phyloP scores from a whole-genome alignment of 768 basidiomycete species.

The Daedalea quercina region DNA sequence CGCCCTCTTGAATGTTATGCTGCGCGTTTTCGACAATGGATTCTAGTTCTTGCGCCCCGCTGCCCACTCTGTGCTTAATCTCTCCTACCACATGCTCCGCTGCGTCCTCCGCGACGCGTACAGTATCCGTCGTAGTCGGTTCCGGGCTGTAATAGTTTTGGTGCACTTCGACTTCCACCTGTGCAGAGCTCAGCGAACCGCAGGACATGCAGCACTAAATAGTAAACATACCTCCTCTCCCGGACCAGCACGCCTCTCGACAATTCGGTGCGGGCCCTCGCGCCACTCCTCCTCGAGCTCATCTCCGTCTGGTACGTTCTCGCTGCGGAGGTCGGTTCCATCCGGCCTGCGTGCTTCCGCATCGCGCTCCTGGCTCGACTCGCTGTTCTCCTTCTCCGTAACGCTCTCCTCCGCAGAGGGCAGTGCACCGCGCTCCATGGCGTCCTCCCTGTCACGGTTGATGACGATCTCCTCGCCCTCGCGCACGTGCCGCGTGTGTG shows the following conservation, averaged over 20 bases:
- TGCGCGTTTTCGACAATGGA: conserved; percentile 12
- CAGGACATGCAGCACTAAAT: not conserved
- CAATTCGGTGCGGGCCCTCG: conserved; percentile 60
- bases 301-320: conserved; percentile 39
- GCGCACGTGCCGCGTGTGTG: conserved; percentile 62
- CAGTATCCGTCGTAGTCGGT: conserved; percentile 22
- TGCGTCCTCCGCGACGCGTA: conserved; percentile 18
- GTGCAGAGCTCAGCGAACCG: not conserved
- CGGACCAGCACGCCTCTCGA: conserved; percentile 52
- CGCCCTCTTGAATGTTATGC: conserved; percentile 13
- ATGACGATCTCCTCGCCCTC: conserved; percentile 77
- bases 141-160: conserved; percentile 23
- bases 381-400: not conserved
- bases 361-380: conserved; percentile 2
- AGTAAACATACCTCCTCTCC: conserved; percentile 56
- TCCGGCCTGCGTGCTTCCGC: conserved; percentile 26
- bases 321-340: conserved; percentile 22
- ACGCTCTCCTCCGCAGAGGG: conserved; percentile 22
- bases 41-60: conserved; percentile 10
- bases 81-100: conserved; percentile 22
- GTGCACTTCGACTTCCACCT: conserved; percentile 31
- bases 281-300: conserved; percentile 51
- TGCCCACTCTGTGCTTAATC: conserved; percentile 12
- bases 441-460: conserved; percentile 61
- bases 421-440: conserved; percentile 42